Evolutionary conservation across 805 yeast species (phyloP).

Genomic region (Hanseniaspora lindneri): DNA sequence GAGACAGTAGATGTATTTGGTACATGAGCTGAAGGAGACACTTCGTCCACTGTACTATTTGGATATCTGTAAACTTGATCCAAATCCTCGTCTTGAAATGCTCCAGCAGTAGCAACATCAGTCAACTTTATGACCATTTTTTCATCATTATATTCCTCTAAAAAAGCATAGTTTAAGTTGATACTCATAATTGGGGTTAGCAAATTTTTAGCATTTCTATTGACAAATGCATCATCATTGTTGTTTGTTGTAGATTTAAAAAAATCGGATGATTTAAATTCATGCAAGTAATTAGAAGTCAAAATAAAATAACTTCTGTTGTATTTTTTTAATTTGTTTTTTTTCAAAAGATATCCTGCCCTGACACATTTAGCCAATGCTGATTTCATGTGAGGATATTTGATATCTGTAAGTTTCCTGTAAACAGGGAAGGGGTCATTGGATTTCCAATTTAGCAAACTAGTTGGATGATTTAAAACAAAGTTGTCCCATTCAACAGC

Average conservation of each 20-base stretch:
- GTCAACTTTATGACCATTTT: conserved; percentile 33
- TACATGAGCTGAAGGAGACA: too few species aligned
- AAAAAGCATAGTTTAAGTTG: conserved; percentile 29
- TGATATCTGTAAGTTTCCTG: conserved; percentile 39
- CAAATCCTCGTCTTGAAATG: not conserved
- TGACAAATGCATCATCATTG: conserved; percentile 14
- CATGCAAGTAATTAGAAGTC: conserved; percentile 56
- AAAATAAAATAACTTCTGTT: conserved; percentile 53
- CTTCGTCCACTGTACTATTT: too few species aligned
- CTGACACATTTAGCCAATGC: conserved; percentile 42
- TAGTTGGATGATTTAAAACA: conserved; percentile 36
- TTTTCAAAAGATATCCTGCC: conserved; percentile 49
- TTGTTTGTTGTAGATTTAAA: conserved; percentile 27
- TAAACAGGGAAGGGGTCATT: conserved; percentile 32
- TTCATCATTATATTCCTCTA: conserved; percentile 29
- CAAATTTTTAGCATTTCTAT: conserved; percentile 37
- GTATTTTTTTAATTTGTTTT: conserved; percentile 52
- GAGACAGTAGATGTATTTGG: not conserved
- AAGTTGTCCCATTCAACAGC: conserved; percentile 61
- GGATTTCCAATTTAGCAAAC: conserved; percentile 32
- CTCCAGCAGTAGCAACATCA: not conserved
- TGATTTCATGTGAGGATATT: conserved; percentile 44
- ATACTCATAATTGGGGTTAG: conserved; percentile 36
- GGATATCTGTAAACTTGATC: not conserved
- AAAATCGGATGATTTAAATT: conserved; percentile 38